These are phyloP conservation scores for Oryza meyeriana DNA, from an alignment of 176 grass and related monocot species.

Conservation along the genomic window DNA sequence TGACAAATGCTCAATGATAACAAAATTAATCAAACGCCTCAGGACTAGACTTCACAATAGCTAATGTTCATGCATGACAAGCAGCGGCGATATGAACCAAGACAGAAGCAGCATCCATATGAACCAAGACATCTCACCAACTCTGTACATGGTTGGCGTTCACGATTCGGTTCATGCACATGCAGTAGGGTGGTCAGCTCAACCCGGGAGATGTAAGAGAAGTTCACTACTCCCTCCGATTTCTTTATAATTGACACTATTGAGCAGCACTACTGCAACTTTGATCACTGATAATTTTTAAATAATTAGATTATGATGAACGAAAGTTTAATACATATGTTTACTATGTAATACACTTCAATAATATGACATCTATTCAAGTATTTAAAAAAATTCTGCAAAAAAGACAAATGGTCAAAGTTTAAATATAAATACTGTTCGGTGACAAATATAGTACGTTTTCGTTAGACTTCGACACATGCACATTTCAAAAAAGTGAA, in stretches of 20 bases:
- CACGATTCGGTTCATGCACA: slow-evolving; percentile 25
- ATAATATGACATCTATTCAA: too few species aligned
- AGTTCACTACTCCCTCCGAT: too few species aligned
- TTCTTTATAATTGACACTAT: too few species aligned
- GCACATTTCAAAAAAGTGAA: background rate
- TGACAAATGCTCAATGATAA: slow-evolving; percentile 25
- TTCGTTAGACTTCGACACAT: background rate
- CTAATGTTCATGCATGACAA: background rate
- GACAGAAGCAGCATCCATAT: slow-evolving; percentile 16
- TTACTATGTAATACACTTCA: too few species aligned
- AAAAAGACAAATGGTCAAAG: too few species aligned
- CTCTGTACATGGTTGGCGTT: background rate
- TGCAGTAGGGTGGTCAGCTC: background rate
- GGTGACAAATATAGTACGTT: too few species aligned
- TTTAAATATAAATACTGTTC: too few species aligned
- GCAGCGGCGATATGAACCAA: slow-evolving; percentile 8
- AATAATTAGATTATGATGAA: too few species aligned
- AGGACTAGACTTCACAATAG: background rate
- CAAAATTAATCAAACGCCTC: slow-evolving; percentile 3
- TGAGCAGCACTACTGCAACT: too few species aligned
- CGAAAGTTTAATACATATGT: too few species aligned
- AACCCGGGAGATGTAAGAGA: background rate
- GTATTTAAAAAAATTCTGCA: too few species aligned
- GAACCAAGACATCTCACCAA: slow-evolving; percentile 30
- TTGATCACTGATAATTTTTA: too few species aligned